Evolutionary conservation across 768 basidiomycete species (phyloP).

Genomic region (Russula olivacea): DNA sequence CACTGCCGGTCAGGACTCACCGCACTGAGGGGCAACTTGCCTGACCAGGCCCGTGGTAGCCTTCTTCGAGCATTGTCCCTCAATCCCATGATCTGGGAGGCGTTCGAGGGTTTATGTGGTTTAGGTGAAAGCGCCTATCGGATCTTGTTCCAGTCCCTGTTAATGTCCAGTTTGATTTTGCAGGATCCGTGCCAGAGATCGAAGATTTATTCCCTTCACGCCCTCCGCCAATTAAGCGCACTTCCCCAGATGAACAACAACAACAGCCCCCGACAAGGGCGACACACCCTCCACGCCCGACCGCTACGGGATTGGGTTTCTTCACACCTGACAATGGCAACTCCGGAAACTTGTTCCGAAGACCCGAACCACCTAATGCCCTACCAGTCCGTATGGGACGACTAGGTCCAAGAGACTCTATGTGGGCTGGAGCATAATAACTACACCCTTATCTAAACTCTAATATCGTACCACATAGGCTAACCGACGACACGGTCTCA

Average conservation of each 20-base stretch:
- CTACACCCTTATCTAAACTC: neutral
- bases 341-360: constrained; percentile 50
- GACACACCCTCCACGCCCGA: constrained; percentile 39
- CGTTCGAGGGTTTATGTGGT: constrained; percentile 80
- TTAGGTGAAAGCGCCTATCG: constrained; percentile 45
- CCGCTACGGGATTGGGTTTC: constrained; percentile 62
- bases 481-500: constrained; percentile 48
- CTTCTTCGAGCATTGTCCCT: constrained; percentile 65
- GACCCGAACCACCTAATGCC: constrained; percentile 42
- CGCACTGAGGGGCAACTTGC: constrained; percentile 74
- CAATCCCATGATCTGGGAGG: constrained; percentile 87
- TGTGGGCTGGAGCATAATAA: constrained; percentile 39
- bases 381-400: constrained; percentile 57
- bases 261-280: constrained; percentile 33
- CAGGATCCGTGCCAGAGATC: constrained; percentile 65
- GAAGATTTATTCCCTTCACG: constrained; percentile 68
- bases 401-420: constrained; percentile 51
- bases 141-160: constrained; percentile 6
- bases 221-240: constrained; percentile 48
- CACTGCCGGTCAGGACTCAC: constrained; percentile 72
- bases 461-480: constrained; percentile 8
- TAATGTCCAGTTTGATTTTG: constrained; percentile 19
- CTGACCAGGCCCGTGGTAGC: constrained; percentile 62
- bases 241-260: constrained; percentile 48
- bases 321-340: constrained; percentile 67